Evolutionary conservation across 108 stramenopile species (phyloP).

Genomic region (Nannochloropsis salina): DNA sequence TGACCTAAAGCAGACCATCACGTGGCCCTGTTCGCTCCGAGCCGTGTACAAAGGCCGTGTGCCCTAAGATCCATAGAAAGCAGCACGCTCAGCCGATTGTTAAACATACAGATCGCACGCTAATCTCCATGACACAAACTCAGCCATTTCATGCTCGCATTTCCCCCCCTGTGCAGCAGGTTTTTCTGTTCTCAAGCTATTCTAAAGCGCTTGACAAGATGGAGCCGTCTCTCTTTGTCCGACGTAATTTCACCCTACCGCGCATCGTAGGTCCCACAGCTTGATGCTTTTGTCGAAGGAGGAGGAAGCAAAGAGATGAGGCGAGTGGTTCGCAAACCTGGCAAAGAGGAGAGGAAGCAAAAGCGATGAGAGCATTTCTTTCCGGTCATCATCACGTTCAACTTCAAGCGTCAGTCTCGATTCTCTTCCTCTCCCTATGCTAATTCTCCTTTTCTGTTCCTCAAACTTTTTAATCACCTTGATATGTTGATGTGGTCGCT

Average conservation of each 20-base stretch:
- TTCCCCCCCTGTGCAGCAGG: no score
- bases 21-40: constrained; percentile 35
- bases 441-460: neutral
- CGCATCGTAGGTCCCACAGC: constrained; percentile 22
- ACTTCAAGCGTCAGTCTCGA: no score
- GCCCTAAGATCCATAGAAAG: neutral
- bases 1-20: constrained; percentile 49
- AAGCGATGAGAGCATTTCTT: neutral
- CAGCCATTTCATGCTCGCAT: no score
- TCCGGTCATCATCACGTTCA: no score
- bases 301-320: constrained; percentile 48
- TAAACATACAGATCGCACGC: no score
- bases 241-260: neutral
- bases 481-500: constrained; percentile 53
- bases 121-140: no score
- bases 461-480: neutral
- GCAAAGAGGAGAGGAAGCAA: neutral
- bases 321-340: constrained; percentile 52
- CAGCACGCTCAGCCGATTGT: neutral
- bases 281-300: constrained; percentile 49
- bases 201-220: no score
- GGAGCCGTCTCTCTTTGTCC: neutral
- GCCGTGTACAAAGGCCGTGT: constrained; percentile 37
- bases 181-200: no score
- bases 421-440: no score